Evolutionary conservation across 2,329 filamentous ascomycete genomes (phyloP), one percentile per base, ranked within the genome.

Genomic region (Trichoderma semiorbis): DNA sequence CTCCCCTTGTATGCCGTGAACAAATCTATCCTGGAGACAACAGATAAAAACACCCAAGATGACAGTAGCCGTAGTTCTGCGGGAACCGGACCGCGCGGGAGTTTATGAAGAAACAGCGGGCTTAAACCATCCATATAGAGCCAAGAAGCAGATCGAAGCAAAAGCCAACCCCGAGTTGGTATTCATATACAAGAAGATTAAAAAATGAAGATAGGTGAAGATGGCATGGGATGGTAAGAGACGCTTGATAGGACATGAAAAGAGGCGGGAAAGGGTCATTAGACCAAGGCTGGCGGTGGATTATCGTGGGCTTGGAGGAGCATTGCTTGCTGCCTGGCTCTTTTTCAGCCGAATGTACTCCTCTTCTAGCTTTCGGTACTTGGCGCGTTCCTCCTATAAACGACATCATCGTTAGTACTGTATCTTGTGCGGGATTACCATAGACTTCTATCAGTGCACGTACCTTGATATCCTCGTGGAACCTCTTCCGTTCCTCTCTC

Each of bases 401-500:
- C 4, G 83, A 80, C 16, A 67, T 64, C 26, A 26, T 24, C 21
- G 34, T 39, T 12, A 26, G 26, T 36, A 14, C 11, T 43, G 21
- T 16, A 68, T 58, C 39, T 7, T 34, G 18, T 18, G 5, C n/a
- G 24, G 21, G 47, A 24, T 3, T 5, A 14, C 12, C 2, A 12
- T 14, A 3, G 7, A 10, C 10, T 2, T n/a, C 5, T 16, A 11
- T 26, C 30, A 16, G 26, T 62, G 14, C 21, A 76, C 85, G 76
- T 78, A 87, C 85, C 81, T 80, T 83, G 53, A 88, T 77, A 72
- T 87, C 86, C 74, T 88, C 85, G 74, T 88, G 85, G 80, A 87
- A 88, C 79, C 84, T 87, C 81, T 84, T 87, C 74, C 86, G 83
- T 80, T 88, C 86, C 77, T 87, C 85, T 75, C 86, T 84, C 86